phyloP scores from a whole-genome alignment of 1,284 basidiomycete genomes.

The Phylloporus gajari region DNA sequence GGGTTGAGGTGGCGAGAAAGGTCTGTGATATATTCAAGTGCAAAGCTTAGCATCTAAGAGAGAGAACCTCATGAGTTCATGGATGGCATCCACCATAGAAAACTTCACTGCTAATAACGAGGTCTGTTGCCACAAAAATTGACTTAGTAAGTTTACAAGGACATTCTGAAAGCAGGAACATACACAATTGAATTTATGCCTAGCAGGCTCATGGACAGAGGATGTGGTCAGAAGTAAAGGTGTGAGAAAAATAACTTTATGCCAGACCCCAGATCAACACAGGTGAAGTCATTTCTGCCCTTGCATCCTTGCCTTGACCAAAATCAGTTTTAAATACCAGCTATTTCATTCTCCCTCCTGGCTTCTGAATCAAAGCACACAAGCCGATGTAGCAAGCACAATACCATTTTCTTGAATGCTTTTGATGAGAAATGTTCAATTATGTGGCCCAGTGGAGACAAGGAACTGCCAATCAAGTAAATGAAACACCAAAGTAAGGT shows the following conservation, averaged over 20 bases:
- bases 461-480: no score
- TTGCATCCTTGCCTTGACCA: neutral
- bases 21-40: neutral
- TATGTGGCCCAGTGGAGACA: no score
- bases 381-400: no score
- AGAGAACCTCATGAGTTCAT: neutral
- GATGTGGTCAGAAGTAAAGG: neutral
- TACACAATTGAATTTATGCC: neutral
- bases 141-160: neutral
- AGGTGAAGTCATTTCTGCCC: no score
- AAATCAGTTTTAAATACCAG: no score
- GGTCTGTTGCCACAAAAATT: neutral
- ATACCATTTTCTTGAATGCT: no score
- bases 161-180: neutral
- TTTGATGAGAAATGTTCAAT: no score
- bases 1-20: neutral
- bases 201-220: neutral
- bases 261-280: neutral
- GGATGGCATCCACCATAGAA: neutral
- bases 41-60: neutral
- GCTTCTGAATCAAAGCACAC: no score
- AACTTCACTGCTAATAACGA: neutral
- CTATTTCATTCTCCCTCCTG: no score
- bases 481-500: no score
- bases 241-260: neutral